Evolutionary conservation across 192 early-diverging fungal species (phyloP), one percentile per base, ranked within the genome.

Genomic region (Cladochytrium replicatum): DNA sequence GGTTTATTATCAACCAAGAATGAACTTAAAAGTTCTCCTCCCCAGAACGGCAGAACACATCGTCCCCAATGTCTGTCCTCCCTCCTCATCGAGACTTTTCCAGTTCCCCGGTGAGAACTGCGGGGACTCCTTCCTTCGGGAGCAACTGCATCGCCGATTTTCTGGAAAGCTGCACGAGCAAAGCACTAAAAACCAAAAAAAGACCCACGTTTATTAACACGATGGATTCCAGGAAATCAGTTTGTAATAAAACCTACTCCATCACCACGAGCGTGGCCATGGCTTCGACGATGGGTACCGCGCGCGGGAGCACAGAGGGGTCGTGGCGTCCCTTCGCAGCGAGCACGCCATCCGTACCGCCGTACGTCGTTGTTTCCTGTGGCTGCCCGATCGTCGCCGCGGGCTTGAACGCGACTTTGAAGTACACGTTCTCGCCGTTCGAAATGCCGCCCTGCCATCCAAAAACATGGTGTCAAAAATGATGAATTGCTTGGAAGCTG

Each of bases 341-440:
- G 47, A 99, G 71, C 7, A 77, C 76, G 13, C 95, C 95, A 15
- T 62, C 65, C 2, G 61, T 58, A 51, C 95, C 95, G 32, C 78
- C 72, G 59, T 95, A 99, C 17, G 80, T 84, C 28, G 88, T 80
- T 0, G 95, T 99, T 40, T 63, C 57, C 63, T 99, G 95, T 37
- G 83, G 81, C 66, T 87, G 84, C 29, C 83, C 83, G 46, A 99
- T 99, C 2, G 95, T 99, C 19, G 95, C 95, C 3, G 89, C 80
- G 13, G 95, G 87, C 67, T 99, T 97, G 69, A 99, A 99, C 1
- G 87, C 93, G 22, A 99, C 92, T 47, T 91, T 81, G 72, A 99
- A 99, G 70, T 93, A 95, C 37, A 99, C 84, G 62, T 82, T 69
- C 61, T 95, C 89, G 34, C 95, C 95, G 52, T 99, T 99, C 32